Evolutionary conservation across 108 stramenopile species (phyloP).

Genomic region (Mayamaea pseudoterrestris): DNA sequence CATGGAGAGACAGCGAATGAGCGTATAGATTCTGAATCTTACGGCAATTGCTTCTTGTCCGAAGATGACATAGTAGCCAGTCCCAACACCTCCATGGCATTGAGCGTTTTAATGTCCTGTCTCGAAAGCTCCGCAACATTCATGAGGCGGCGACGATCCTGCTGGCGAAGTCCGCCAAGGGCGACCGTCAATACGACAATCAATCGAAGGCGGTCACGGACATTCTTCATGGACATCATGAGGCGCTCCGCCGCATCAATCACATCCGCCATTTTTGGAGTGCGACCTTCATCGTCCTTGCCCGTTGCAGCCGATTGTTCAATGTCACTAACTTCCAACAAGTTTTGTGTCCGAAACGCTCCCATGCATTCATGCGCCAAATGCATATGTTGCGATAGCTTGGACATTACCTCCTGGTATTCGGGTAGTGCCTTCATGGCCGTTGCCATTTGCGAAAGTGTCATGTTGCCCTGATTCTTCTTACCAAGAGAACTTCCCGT

Average conservation of each 20-base stretch:
- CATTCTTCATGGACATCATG: conserved; percentile 32
- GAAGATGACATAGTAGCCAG: conserved; percentile 1
- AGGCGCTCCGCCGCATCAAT: conserved; percentile 45
- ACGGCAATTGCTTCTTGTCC: conserved; percentile 5
- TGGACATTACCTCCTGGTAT: conserved; percentile 88
- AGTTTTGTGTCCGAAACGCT: conserved; percentile 41
- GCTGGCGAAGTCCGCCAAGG: conserved; percentile 53
- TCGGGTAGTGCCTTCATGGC: conserved; percentile 89
- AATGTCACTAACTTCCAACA: conserved; percentile 75
- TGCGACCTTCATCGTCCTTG: conserved; percentile 66
- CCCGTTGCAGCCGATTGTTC: conserved; percentile 93
- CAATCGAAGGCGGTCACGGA: conserved; percentile 64
- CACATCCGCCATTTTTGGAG: conserved; percentile 47
- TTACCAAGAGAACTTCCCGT: conserved; percentile 28
- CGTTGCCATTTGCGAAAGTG: conserved; percentile 79
- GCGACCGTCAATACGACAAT: conserved; percentile 74
- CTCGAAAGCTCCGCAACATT: conserved; percentile 51
- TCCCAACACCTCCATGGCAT: conserved; percentile 46
- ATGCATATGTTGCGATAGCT: conserved; percentile 88
- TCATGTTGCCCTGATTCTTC: conserved; percentile 34
- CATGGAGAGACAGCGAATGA: not conserved
- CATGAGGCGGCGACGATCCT: conserved; percentile 49
- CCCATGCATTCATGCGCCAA: conserved; percentile 91
- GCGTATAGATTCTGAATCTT: no score
- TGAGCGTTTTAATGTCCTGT: conserved; percentile 35